Evolutionary conservation across 2,329 filamentous ascomycete species (phyloP), one percentile per base, ranked within the genome.

Genomic region (Exophiala dermatitidis): DNA sequence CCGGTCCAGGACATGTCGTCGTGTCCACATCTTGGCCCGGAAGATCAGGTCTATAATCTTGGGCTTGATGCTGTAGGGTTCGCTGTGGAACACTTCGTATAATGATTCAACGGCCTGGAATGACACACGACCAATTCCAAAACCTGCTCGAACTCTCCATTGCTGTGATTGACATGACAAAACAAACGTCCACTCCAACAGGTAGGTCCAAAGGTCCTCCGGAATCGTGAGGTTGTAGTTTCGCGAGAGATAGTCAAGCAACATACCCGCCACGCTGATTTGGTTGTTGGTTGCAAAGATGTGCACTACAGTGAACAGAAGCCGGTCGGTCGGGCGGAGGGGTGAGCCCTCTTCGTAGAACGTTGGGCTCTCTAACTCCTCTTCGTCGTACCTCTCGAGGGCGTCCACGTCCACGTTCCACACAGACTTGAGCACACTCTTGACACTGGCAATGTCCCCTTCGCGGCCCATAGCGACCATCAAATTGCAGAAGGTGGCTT

Each of bases 291-390:
- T 77, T n/a, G 84, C 79, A 58, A 84, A 86, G 1, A 76, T 73
- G 64, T 88, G 82, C 4, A 84, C 83, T n/a, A 90, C 70, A 5
- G 83, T 78, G 50, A 79, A 73, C 26, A 91, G 73, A 0, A 90
- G 72, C 1, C 72, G 71, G 5, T 66, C 58, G 0, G 78, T 81
- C 1, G 88, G 87, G 47, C 74, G 71, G 32, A 85, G 67, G 5
- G 79, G 76, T 1, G 79, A 83, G 30, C 74, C 71, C 0, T 60
- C 62, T 1, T 71, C 65, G 41, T 79, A 75, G 1, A 64, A 62
- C 31, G 64, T 71, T n/a, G 72, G 66, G 8, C 67, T 63, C 12
- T 69, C 55, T 3, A 58, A 56, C n/a, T 62, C 63, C 42, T 64
- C 62, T 41, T 71, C 69, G 6, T 66, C 58, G 26, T 63, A 64